phyloP scores from a whole-genome alignment of 208 protist species.

The Trypanosoma cruzi region DNA sequence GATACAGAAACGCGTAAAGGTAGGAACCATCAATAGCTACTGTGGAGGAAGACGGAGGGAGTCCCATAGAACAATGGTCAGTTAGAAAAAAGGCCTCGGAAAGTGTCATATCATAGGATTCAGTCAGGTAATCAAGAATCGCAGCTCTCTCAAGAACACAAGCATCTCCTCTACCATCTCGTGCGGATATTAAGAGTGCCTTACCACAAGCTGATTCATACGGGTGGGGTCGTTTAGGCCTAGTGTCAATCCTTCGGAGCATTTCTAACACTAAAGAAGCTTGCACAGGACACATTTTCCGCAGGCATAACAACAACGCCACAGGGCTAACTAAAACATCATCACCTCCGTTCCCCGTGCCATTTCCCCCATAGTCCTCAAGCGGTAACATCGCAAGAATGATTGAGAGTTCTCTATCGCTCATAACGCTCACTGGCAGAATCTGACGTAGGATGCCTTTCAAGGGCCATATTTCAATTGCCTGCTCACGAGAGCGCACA shows the following conservation, averaged over 20 bases:
- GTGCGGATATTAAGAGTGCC: neutral
- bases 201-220: slow-evolving; percentile 20
- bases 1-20: slow-evolving; percentile 59
- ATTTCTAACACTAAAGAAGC: slow-evolving; percentile 8
- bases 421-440: slow-evolving; percentile 40
- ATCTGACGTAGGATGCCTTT: slow-evolving; percentile 38
- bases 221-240: slow-evolving; percentile 6
- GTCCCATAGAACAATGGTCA: slow-evolving; percentile 23
- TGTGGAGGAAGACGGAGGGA: neutral
- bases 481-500: slow-evolving; percentile 12
- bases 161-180: neutral
- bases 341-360: neutral
- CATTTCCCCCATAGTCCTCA: slow-evolving; percentile 28
- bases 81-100: slow-evolving; percentile 57
- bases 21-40: slow-evolving; percentile 37
- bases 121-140: slow-evolving; percentile 25
- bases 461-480: slow-evolving; percentile 22
- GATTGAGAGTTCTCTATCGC: slow-evolving; percentile 54
- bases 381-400: slow-evolving; percentile 50
- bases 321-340: slow-evolving; percentile 26
- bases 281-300: slow-evolving; percentile 18
- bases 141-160: slow-evolving; percentile 16
- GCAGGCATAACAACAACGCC: slow-evolving; percentile 15
- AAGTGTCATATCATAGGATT: slow-evolving; percentile 19
- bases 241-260: slow-evolving; percentile 11